These are phyloP conservation scores for Fusarium sp. DNA, from an alignment of 2,329 filamentous ascomycete species.

Conservation along the genomic window DNA sequence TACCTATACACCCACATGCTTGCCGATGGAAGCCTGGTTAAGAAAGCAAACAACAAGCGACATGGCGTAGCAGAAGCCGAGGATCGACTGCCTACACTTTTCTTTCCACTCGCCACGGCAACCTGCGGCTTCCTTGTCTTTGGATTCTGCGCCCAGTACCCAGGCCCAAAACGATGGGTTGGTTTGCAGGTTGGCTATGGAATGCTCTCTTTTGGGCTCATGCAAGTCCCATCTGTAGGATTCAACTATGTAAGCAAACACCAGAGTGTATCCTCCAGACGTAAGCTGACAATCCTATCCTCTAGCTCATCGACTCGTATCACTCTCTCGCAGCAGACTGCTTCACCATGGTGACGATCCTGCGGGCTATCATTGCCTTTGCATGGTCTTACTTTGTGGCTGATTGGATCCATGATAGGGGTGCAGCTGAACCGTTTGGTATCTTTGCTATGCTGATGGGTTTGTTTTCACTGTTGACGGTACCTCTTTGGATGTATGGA, in stretches of 20 bases:
- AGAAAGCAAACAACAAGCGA: constrained; percentile 30
- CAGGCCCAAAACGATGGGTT: constrained; percentile 47
- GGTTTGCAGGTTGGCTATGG: constrained; percentile 50
- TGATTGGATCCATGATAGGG: constrained; percentile 58
- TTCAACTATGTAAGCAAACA: constrained; percentile 52
- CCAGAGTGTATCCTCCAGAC: neutral
- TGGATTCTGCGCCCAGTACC: constrained; percentile 52
- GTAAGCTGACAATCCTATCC: neutral
- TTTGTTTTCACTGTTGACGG: constrained; percentile 53
- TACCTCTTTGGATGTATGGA: constrained; percentile 51
- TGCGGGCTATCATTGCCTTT: constrained; percentile 62
- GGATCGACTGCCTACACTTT: constrained; percentile 46
- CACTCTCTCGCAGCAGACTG: constrained; percentile 60
- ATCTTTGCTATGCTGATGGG: constrained; percentile 46
- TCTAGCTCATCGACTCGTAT: constrained; percentile 63
- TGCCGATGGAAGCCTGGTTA: constrained; percentile 31
- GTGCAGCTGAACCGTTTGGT: constrained; percentile 62
- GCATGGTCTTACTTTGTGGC: constrained; percentile 66
- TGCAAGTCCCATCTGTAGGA: constrained; percentile 54
- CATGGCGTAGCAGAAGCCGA: constrained; percentile 50
- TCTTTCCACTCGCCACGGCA: constrained; percentile 46
- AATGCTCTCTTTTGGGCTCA: constrained; percentile 53
- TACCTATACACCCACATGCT: constrained; percentile 43
- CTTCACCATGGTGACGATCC: constrained; percentile 64
- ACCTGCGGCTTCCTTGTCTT: constrained; percentile 52